A percentile compares a stretch with the other conserved stretches of the same genome.
These are phyloP conservation scores for Colletotrichum salicis DNA, from an alignment of 2,329 filamentous ascomycete genomes.

Conservation along the genomic window DNA sequence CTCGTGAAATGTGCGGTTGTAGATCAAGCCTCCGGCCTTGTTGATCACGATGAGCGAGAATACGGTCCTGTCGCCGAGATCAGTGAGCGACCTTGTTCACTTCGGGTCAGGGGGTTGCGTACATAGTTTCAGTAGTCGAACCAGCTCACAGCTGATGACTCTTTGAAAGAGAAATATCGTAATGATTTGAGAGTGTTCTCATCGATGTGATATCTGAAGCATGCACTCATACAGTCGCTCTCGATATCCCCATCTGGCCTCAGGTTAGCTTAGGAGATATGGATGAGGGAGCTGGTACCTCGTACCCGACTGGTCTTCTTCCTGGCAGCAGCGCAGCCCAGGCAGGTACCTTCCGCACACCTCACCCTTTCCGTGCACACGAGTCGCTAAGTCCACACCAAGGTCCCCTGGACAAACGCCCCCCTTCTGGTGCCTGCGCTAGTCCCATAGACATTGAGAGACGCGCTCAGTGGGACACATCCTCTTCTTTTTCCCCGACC, in stretches of 20 bases:
- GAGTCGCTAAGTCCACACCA: constrained; percentile 18
- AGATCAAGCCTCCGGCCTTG: constrained; percentile 96
- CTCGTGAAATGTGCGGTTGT: constrained; percentile 92
- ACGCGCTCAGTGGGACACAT: constrained; percentile 1
- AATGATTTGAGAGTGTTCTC: neutral
- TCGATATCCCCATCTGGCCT: constrained; percentile 20
- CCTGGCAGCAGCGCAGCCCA: neutral
- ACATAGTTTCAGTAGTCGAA: constrained; percentile 20
- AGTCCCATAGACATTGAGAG: constrained; percentile 3
- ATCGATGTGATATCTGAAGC: constrained; percentile 4
- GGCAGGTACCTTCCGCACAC: neutral
- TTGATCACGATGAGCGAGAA: constrained; percentile 98
- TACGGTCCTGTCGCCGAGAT: constrained; percentile 75
- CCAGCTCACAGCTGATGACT: constrained; percentile 9
- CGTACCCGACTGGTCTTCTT: neutral
- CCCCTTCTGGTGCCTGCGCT: constrained; percentile 20
- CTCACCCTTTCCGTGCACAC: neutral
- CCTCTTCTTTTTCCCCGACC: neutral
- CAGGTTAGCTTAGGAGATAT: constrained; percentile 9
- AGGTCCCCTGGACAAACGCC: neutral
- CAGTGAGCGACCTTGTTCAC: constrained; percentile 7
- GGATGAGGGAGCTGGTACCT: neutral
- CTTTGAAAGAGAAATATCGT: neutral
- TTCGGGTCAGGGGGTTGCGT: neutral
- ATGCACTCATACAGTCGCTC: neutral